These are phyloP conservation scores for Moesziomyces aphidis DNA, from an alignment of 1,284 basidiomycete species.

Conservation along the genomic window DNA sequence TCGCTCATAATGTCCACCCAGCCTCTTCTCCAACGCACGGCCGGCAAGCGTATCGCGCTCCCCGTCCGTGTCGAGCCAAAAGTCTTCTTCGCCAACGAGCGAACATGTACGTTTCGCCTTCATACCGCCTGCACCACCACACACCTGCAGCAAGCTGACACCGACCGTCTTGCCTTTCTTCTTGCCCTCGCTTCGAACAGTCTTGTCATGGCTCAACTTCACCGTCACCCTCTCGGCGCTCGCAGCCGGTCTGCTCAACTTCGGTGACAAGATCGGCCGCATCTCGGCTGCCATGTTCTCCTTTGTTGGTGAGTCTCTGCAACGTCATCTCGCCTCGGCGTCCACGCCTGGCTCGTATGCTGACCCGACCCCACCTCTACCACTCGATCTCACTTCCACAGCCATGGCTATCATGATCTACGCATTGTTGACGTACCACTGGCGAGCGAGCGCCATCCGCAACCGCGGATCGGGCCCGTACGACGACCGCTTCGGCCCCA, in stretches of 20 bases:
- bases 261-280: slow-evolving; percentile 76
- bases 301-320: slow-evolving; percentile 77
- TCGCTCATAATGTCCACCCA: slow-evolving; percentile 86
- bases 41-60: slow-evolving; percentile 70
- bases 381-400: slow-evolving; percentile 63
- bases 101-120: slow-evolving; percentile 58
- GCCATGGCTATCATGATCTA: slow-evolving; percentile 98
- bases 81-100: slow-evolving; percentile 67
- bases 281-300: slow-evolving; percentile 94
- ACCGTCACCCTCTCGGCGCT: slow-evolving; percentile 67
- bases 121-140: slow-evolving; percentile 1
- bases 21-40: slow-evolving; percentile 94
- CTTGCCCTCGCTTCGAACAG: slow-evolving; percentile 18
- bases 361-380: background rate
- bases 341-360: background rate
- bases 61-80: slow-evolving; percentile 68
- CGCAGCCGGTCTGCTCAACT: slow-evolving; percentile 67
- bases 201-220: slow-evolving; percentile 68
- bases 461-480: slow-evolving; percentile 92
- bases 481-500: slow-evolving; percentile 83
- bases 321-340: background rate
- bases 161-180: background rate
- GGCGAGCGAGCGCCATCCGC: slow-evolving; percentile 93
- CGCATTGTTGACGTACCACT: slow-evolving; percentile 93
- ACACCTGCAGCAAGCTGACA: background rate